phyloP scores from a whole-genome alignment of 495 filamentous ascomycete species.

The Rhypophila decipiens region DNA sequence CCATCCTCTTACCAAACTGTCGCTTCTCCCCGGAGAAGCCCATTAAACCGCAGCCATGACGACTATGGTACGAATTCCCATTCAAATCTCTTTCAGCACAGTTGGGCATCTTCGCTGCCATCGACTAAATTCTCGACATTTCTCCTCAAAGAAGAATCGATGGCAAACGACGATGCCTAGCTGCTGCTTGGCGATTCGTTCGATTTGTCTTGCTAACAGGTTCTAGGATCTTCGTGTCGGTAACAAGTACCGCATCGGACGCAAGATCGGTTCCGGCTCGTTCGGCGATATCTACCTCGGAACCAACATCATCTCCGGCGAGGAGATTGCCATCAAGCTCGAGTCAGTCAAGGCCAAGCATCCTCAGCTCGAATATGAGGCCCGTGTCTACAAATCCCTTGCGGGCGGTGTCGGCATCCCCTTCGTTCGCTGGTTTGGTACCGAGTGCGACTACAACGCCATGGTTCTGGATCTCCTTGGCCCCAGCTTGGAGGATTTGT shows the following conservation, averaged over 20 bases:
- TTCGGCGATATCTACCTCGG: constrained; percentile 99
- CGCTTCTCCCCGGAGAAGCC: neutral
- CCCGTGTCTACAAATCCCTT: constrained; percentile 98
- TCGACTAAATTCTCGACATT: neutral
- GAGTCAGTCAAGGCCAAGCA: constrained; percentile 99
- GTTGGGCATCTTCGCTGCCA: neutral
- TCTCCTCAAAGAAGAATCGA: too few relatives aligned
- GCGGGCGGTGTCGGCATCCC: constrained; percentile 98
- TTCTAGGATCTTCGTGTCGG: constrained; percentile 93
- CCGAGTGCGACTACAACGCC: constrained; percentile 99
- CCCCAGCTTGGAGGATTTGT: constrained; percentile 97
- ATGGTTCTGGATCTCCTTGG: constrained; percentile 99
- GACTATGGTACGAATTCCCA: constrained; percentile 42
- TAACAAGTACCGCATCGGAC: constrained; percentile 99
- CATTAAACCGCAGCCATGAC: constrained; percentile 32
- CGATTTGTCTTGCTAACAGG: constrained; percentile 9
- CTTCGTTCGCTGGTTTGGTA: constrained; percentile 99
- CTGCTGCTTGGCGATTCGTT: neutral
- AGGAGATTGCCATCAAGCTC: constrained; percentile 99
- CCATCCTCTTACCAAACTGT: neutral
- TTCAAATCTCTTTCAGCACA: neutral
- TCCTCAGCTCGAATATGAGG: constrained; percentile 98
- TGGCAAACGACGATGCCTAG: neutral
- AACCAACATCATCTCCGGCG: constrained; percentile 99
- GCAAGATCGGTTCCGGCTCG: constrained; percentile 97